Base-by-base conservation (phyloP, 768 basidiomycete genomes). In the Termitomyces sp. region DNA sequence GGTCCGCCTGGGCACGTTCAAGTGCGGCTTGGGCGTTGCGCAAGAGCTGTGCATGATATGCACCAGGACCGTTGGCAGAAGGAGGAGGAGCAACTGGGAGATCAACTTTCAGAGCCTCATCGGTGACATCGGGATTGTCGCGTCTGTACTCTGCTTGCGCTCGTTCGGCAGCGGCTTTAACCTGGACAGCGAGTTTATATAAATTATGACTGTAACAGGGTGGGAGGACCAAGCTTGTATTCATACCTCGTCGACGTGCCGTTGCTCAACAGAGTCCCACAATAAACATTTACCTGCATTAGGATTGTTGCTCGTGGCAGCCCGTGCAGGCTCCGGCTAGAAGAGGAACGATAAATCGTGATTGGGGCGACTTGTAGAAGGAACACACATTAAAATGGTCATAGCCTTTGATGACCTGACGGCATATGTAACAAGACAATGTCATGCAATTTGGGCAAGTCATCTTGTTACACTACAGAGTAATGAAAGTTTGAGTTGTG, bases 391-490 rank as follows among this genome's bases (percentile, higher is more conserved):
- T 70, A 67, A 93, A 93, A 67, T 94, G 92, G 0, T 91, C 86
- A 65, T 93, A 93, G 1, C 90, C 89, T 0, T 35, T 73, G 43
- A 95, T 89, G 36, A 86, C 65, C 66, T 89, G 64, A 32, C 91
- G 81, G 68, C 95, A 96, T 28, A 93, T 75, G 67, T 97, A 95
- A 71, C 95, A 97, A 0, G 88, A 93, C 43, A 90, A 38, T 0
- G 91, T 85, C 1, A 49, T 61, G 67, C 95, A 96, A 60, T 86
- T 73, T 1, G 86, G 82, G 65, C 91, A 93, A 0, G 77, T 80
- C 87, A 97, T 95, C 71, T 96, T 96, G 81, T 96, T 96, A 75
- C 95, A 96, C 87, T 92, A 63, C 43, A 44, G 32, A 55, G 57
- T 60, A 36, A 65, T 7, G 6, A 52, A 38, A 56, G n/a, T 44